Evolutionary conservation across 139 green algal species (phyloP), one percentile per base, ranked within the genome.

Genomic region (Picochlorum sp.): DNA sequence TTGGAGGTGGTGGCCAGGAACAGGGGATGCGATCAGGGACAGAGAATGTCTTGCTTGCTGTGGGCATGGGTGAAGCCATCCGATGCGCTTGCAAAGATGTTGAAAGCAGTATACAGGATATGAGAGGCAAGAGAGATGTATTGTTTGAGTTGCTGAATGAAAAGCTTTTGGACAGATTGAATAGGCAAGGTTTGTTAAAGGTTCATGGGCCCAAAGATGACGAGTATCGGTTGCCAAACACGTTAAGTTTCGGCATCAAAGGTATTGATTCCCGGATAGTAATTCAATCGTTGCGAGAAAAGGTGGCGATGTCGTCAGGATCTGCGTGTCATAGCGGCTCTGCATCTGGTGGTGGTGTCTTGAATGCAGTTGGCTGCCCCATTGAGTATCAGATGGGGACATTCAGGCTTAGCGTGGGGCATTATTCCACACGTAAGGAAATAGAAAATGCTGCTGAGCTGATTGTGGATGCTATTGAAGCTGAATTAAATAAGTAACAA

Each of bases 41-140:
- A 1, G 88, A 95, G 66, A 92, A 79, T 62, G 82, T 89, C 20
- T 60, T 86, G 23, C 66, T 88, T 26, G 44, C 88, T 24, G 78
- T 65, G 3, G 88, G 82, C 4, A 65, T 95, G n/a, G 88, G 88
- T 45, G 63, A 63, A 14, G 88, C 87, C 8, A 77, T 79, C 28
- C 78, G 83, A 44, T 45, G 90, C 0, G 85, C 73, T 2, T 7
- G 26, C 10, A 21, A 11, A 2, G 85, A 95, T 50, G 61, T 70
- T 20, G 44, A 26, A 3, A 44, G 16, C 1, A 21, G n/a, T 54
- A 21, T 54, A 21, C 18, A 54, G 16, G 47, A 54, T 26, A 74
- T 63, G 2, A 13, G 45, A 3, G 1, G 28, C 21, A 9, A n/a
- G 49, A 9, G 67, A 80, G 71, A 70, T 74, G 0, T 74, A 83